Evolutionary conservation across 1,284 basidiomycete species (phyloP), one percentile per base, ranked within the genome.

Genomic region (Cryptococcus sp.): DNA sequence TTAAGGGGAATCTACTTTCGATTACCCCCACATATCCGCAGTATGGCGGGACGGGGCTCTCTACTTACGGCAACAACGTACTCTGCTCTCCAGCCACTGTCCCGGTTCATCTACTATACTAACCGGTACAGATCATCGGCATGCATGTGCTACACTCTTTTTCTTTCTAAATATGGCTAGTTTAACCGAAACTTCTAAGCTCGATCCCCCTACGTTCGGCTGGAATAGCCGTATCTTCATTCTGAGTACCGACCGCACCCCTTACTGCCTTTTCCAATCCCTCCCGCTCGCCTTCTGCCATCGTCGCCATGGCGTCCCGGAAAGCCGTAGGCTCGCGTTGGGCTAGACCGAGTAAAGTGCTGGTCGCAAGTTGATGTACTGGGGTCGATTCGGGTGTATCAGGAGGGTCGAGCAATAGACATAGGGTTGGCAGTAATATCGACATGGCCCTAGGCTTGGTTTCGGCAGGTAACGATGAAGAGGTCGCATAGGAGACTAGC

Each of bases 251-350:
- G 0, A 93, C 79, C 4, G 85, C 85, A 48, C 85, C 84, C 55
- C 92, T 80, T 32, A 97, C 82, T 0, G 87, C 85, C 36, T 80
- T 79, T 69, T 98, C 93, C 48, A 98, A 74, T 18, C 81, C 71
- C 36, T 85, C 83, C 50, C 83, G 77, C 16, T 81, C 79, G 0
- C 79, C 73, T 7, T 79, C 72, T 16, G 86, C 83, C 46, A 98
- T 79, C 34, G 82, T 83, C 2, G 77, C 80, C 3, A 88, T 87
- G 2, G 88, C 91, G 46, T 91, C 87, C 70, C 90, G 92, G 81
- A 98, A 97, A 16, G 87, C 82, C 3, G 77, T 71, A 0, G 92
- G 88, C 2, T 85, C 82, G 0, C 80, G 76, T 0, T 87, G 82
- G 1, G 92, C 93, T 46, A 91, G 83, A 2, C 80, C 76, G 18